Percentiles rank a stretch among this genome's conserved stretches.
Evolutionary conservation across 257 asterid species (phyloP).

Genomic region (Rehmannia glutinosa): DNA sequence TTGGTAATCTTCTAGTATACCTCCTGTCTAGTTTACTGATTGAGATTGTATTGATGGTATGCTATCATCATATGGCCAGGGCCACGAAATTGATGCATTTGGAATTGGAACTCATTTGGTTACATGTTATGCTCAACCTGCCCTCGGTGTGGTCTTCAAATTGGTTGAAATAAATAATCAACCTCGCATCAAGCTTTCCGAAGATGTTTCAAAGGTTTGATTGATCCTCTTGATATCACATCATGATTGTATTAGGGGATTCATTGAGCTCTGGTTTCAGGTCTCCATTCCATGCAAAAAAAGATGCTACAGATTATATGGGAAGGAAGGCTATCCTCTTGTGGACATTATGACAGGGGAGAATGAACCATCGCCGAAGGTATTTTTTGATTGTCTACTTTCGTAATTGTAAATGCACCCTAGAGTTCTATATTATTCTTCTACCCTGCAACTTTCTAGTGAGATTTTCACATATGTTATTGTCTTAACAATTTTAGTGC

Average conservation of each 20-base stretch:
- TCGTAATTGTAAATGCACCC: not conserved
- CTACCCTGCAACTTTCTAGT: not conserved
- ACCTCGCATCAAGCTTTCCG: constrained; percentile 97
- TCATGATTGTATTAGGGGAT: constrained; percentile 1
- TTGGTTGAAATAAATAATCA: constrained; percentile 91
- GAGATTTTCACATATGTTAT: too few species aligned
- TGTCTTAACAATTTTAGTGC: too few species aligned
- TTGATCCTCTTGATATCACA: constrained; percentile 8
- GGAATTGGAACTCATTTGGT: constrained; percentile 98
- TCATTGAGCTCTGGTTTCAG: constrained; percentile 35
- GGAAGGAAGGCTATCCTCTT: constrained; percentile 92
- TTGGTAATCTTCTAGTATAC: too few species aligned
- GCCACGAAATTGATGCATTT: constrained; percentile 92
- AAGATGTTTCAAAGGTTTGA: constrained; percentile 92
- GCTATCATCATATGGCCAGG: constrained; percentile 47
- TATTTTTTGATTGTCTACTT: constrained; percentile 14
- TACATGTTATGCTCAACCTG: constrained; percentile 98
- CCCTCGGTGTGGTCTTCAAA: constrained; percentile 94
- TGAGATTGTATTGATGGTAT: not conserved
- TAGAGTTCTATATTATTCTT: not conserved
- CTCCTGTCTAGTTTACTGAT: not conserved
- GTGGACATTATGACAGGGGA: constrained; percentile 94
- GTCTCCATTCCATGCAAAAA: constrained; percentile 98
- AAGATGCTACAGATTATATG: constrained; percentile 83
- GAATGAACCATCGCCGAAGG: constrained; percentile 93